Percentiles rank a stretch among this genome's conserved stretches.
These are phyloP conservation scores for Pleurotus platypus DNA, from an alignment of 768 basidiomycete species.

Conservation along the genomic window DNA sequence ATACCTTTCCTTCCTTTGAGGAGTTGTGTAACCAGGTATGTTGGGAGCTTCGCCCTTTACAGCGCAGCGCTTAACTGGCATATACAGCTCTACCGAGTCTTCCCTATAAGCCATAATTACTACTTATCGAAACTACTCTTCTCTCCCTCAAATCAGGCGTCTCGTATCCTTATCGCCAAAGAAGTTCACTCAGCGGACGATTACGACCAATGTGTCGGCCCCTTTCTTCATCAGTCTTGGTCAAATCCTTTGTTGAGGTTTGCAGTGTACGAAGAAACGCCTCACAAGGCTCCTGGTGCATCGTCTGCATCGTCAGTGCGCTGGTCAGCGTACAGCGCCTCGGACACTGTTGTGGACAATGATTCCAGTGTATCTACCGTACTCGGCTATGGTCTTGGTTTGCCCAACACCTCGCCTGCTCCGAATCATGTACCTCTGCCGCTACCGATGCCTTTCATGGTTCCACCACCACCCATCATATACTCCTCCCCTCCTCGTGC, in stretches of 20 bases:
- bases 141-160: constrained; percentile 50
- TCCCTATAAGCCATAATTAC: constrained; percentile 57
- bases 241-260: constrained; percentile 60
- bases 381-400: not conserved
- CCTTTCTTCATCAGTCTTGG: constrained; percentile 50
- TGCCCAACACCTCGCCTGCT: constrained; percentile 10
- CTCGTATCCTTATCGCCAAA: constrained; percentile 58
- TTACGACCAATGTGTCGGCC: constrained; percentile 47
- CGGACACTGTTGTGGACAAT: not conserved
- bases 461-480: constrained; percentile 32
- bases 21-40: constrained; percentile 63
- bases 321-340: not conserved
- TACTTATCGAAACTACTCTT: constrained; percentile 69
- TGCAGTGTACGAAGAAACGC: constrained; percentile 50
- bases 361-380: not conserved
- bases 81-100: constrained; percentile 64
- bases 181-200: constrained; percentile 59
- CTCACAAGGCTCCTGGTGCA: constrained; percentile 28
- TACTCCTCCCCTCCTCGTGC: constrained; percentile 23
- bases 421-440: constrained; percentile 6
- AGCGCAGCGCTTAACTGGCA: constrained; percentile 20
- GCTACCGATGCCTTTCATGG: constrained; percentile 23
- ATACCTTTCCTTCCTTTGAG: constrained; percentile 58
- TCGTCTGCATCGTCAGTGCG: constrained; percentile 2
- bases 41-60: not conserved